These are phyloP conservation scores for Suaeda aralocaspica DNA, from an alignment of 148 eudicot genomes.

Conservation along the genomic window DNA sequence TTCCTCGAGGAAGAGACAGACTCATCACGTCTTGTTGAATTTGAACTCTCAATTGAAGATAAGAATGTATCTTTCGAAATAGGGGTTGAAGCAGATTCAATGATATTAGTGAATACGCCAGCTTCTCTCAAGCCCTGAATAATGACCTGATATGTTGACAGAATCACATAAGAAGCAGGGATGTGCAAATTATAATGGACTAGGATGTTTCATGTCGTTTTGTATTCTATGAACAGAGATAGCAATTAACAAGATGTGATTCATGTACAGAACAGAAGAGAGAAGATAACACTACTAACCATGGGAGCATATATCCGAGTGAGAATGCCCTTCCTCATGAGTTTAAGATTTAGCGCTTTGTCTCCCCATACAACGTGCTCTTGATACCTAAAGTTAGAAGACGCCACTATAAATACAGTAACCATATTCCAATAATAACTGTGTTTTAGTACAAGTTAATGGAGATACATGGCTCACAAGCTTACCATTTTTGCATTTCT, in stretches of 20 bases:
- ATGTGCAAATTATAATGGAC: neutral
- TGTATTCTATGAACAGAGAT: neutral
- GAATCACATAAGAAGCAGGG: slow-evolving; percentile 2
- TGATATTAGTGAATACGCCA: slow-evolving; percentile 57
- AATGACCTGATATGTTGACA: slow-evolving; percentile 45
- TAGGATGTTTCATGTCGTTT: neutral
- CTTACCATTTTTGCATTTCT: slow-evolving; percentile 83
- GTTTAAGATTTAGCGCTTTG: slow-evolving; percentile 63
- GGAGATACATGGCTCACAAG: slow-evolving; percentile 5
- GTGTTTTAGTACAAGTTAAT: neutral
- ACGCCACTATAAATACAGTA: neutral
- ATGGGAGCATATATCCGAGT: slow-evolving; percentile 88
- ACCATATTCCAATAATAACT: neutral
- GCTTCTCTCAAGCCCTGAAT: slow-evolving; percentile 79
- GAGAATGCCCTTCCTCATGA: slow-evolving; percentile 79
- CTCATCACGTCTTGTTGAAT: slow-evolving; percentile 37
- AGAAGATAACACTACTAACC: slow-evolving; percentile 53
- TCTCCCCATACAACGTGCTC: slow-evolving; percentile 96
- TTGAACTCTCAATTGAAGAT: slow-evolving; percentile 50
- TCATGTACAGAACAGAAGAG: neutral
- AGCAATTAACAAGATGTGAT: neutral
- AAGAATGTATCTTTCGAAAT: slow-evolving; percentile 48
- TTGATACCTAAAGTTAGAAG: slow-evolving; percentile 49
- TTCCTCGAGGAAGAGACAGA: slow-evolving; percentile 42
- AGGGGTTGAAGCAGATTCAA: slow-evolving; percentile 52